Evolutionary conservation across 805 yeast species (phyloP), one percentile per base, ranked within the genome.

Genomic region (Ogataea pignaliae): DNA sequence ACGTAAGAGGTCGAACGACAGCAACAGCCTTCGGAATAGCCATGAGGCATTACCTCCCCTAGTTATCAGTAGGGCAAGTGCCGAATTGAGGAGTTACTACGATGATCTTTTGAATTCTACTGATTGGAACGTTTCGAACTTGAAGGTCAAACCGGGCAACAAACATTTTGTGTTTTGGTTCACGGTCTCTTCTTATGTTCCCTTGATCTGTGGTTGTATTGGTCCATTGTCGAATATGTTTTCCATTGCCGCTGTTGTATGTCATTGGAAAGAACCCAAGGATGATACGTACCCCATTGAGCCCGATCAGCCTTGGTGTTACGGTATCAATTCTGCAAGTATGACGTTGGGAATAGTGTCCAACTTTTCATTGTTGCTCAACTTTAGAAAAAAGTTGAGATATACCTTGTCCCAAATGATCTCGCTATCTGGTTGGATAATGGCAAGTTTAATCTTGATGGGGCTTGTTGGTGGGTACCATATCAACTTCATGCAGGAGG

Each of bases 221-320:
- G 95, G 93, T 0, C 95, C 96, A 0, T 54, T 88, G 26, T 81
- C 91, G 7, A 86, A 86, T 53, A 75, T 85, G 72, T 72, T 81
- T 35, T 83, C 91, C 0, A 69, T 85, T 5, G 80, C 85, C 1
- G 87, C 90, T 6, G 70, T 86, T 13, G 79, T 81, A 0, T 82
- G 84, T 44, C 70, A 73, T 39, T 88, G 96, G 96, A 57, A 51
- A 3, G 50, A 49, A 3, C 48, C 54, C n/a, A 63, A 65, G 0
- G 35, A 46, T 0, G 37, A 47, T 5, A 48, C 52, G 3, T 16
- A 39, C 3, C 46, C 44, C 1, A 43, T 47, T 3, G 48, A 43
- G 17, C 69, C 64, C 43, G 81, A 76, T 39, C 61, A 68, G 0
- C 37, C 52, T 0, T 70, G 75, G 60, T 68, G 83, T 5, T 64